A percentile compares a stretch with the other conserved stretches of the same genome.
Evolutionary conservation across 108 stramenopile genomes (phyloP).

Genomic region (Seminavis robusta): DNA sequence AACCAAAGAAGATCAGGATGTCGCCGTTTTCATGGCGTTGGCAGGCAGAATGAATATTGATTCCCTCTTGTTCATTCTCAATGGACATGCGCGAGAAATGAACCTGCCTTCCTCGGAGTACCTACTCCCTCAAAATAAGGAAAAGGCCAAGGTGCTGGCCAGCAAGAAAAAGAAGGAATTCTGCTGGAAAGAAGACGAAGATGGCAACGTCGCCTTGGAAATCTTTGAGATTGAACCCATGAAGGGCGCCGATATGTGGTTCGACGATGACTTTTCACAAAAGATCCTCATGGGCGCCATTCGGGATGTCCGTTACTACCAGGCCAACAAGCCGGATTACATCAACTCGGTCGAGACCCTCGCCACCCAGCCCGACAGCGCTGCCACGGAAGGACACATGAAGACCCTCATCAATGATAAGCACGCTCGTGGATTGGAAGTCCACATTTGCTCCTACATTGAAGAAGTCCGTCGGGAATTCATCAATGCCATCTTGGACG

Average conservation of each 20-base stretch:
- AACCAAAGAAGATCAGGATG: slow-evolving; percentile 31
- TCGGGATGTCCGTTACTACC: slow-evolving; percentile 15
- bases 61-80: slow-evolving; percentile 17
- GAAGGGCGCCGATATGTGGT: slow-evolving; percentile 19
- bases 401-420: slow-evolving; percentile 15
- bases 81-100: slow-evolving; percentile 20
- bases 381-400: slow-evolving; percentile 18
- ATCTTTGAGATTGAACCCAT: slow-evolving; percentile 16
- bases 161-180: slow-evolving; percentile 7
- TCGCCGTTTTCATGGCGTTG: slow-evolving; percentile 25
- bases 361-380: slow-evolving; percentile 6
- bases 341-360: slow-evolving; percentile 15
- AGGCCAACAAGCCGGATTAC: slow-evolving; percentile 13
- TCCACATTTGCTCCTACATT: slow-evolving; percentile 16
- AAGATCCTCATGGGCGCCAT: slow-evolving; percentile 23
- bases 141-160: background rate
- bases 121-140: background rate
- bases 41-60: slow-evolving; percentile 11
- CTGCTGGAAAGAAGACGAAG: slow-evolving; percentile 17
- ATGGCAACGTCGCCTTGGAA: slow-evolving; percentile 1
- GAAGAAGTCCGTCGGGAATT: slow-evolving; percentile 7
- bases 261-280: slow-evolving; percentile 11
- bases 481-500: slow-evolving; percentile 20
- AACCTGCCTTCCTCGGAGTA: too few species aligned
- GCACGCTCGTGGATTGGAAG: slow-evolving; percentile 24